phyloP scores from a whole-genome alignment of 306 rosid species.

The Vicia villosa region DNA sequence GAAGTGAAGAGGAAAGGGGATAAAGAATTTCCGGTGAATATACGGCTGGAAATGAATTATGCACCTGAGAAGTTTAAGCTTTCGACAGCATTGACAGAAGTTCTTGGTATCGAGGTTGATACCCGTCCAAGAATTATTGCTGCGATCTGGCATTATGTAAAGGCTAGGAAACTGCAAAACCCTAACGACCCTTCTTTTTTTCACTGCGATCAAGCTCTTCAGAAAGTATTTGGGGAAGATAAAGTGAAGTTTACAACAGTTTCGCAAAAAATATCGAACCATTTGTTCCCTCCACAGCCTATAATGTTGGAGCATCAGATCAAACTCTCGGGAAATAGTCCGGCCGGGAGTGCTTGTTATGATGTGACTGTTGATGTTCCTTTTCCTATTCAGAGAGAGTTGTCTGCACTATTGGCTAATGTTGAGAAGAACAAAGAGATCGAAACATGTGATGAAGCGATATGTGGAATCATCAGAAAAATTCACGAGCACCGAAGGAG shows the following conservation, averaged over 20 bases:
- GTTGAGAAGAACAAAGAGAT: constrained; percentile 98
- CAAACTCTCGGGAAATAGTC: constrained; percentile 87
- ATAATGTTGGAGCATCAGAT: constrained; percentile 90
- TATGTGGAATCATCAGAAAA: constrained; percentile 82
- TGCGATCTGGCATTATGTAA: constrained; percentile 99
- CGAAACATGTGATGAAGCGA: constrained; percentile 86
- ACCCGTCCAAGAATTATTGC: constrained; percentile 95
- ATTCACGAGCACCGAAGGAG: constrained; percentile 96
- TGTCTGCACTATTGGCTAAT: constrained; percentile 79
- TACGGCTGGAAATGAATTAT: constrained; percentile 92
- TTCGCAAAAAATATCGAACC: constrained; percentile 88
- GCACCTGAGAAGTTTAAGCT: constrained; percentile 91
- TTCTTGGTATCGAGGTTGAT: constrained; percentile 99
- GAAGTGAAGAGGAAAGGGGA: constrained; percentile 99
- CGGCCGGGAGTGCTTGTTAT: constrained; percentile 91
- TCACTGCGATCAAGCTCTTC: constrained; percentile 86
- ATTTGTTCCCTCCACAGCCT: constrained; percentile 87
- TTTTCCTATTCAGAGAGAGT: constrained; percentile 90
- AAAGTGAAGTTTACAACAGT: constrained; percentile 94
- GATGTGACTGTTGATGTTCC: constrained; percentile 95
- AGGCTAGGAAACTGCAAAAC: constrained; percentile 95
- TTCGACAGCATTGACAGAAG: constrained; percentile 86
- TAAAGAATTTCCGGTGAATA: constrained; percentile 70
- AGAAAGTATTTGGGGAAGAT: constrained; percentile 93
- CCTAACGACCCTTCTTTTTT: constrained; percentile 83